These are phyloP conservation scores for Ceratocystis cubensis DNA, from an alignment of 2,329 filamentous ascomycete species.

Conservation along the genomic window DNA sequence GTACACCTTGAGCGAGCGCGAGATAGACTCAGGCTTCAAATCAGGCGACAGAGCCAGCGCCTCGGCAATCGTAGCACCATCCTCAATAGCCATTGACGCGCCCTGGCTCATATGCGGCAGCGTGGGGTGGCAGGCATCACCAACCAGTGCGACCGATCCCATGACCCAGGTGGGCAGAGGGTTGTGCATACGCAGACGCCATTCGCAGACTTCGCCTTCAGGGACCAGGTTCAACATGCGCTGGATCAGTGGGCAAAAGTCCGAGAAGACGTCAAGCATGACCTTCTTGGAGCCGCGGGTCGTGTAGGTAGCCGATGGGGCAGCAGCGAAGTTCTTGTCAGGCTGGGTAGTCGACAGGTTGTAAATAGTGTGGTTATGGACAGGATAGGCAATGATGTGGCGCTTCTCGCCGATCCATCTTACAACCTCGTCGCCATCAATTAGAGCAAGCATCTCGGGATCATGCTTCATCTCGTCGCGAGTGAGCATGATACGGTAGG, in stretches of 20 bases:
- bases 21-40: constrained; percentile 31
- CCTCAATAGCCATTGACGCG: constrained; percentile 56
- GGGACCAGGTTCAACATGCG: constrained; percentile 48
- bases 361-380: constrained; percentile 53
- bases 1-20: constrained; percentile 41
- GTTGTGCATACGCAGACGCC: constrained; percentile 48
- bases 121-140: constrained; percentile 55
- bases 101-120: constrained; percentile 56
- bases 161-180: constrained; percentile 46
- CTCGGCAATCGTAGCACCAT: constrained; percentile 48
- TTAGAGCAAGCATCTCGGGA: constrained; percentile 52
- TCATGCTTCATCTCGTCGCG: constrained; percentile 55
- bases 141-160: constrained; percentile 44
- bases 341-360: constrained; percentile 52
- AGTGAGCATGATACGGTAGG: constrained; percentile 66
- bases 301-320: constrained; percentile 48
- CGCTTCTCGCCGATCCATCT: constrained; percentile 65
- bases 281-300: constrained; percentile 47
- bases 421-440: constrained; percentile 54
- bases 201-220: constrained; percentile 52
- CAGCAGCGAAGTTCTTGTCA: constrained; percentile 46
- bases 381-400: constrained; percentile 68
- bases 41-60: constrained; percentile 34
- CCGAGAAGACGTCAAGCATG: constrained; percentile 49
- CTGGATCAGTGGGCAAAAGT: constrained; percentile 48